These are phyloP conservation scores for Eucalyptus pauciflora DNA, from an alignment of 345 rosid genomes.

Conservation along the genomic window DNA sequence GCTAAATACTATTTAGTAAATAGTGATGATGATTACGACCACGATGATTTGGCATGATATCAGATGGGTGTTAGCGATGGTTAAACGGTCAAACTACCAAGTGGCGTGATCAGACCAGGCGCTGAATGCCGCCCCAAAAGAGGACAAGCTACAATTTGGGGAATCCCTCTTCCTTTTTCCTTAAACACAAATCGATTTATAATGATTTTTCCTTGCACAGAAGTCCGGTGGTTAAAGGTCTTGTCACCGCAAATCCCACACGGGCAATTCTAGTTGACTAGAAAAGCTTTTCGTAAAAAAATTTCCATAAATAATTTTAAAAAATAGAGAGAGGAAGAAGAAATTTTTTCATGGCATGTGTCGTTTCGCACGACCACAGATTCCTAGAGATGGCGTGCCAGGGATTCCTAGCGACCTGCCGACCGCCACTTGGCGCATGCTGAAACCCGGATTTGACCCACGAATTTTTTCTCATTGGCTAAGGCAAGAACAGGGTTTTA, in stretches of 20 bases:
- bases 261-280: background rate
- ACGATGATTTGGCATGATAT: background rate
- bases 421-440: background rate
- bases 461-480: background rate
- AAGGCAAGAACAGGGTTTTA: background rate
- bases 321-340: background rate
- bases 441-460: background rate
- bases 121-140: background rate
- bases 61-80: background rate
- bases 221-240: background rate
- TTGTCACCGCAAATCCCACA: background rate
- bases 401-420: background rate
- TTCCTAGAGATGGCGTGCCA: background rate
- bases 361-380: background rate
- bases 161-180: background rate
- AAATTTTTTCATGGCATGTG: background rate
- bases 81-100: background rate
- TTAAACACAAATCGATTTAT: background rate
- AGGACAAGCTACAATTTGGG: background rate
- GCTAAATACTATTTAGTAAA: background rate
- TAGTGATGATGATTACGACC: background rate
- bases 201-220: background rate
- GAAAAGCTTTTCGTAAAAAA: background rate
- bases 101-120: background rate
- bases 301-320: background rate